Conservation (phyloP, 1,139 yeast genomes). For the Kodamaea sp. region DNA sequence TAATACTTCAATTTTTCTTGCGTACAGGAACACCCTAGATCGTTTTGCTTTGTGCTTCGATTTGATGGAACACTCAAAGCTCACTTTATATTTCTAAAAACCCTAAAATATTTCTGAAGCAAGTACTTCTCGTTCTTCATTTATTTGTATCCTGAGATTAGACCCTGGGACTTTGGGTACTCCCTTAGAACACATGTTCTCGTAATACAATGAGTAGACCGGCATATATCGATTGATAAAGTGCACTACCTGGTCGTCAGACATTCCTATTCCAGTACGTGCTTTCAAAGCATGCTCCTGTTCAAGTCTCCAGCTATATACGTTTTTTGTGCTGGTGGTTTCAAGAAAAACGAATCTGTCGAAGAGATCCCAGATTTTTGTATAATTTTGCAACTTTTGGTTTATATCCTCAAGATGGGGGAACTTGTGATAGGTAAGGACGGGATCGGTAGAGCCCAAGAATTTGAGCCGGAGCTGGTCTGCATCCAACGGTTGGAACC, state of each 20-base stretch:
- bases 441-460: constrained; percentile 19
- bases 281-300: constrained; percentile 74
- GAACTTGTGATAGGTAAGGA: constrained; percentile 25
- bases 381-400: constrained; percentile 48
- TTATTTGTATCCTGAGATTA: constrained; percentile 12
- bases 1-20: too few relatives aligned
- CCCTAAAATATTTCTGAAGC: background rate
- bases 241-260: constrained; percentile 59
- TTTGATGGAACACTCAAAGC: too few relatives aligned
- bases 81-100: too few relatives aligned
- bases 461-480: constrained; percentile 24
- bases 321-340: constrained; percentile 60
- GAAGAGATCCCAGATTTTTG: constrained; percentile 56
- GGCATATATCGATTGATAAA: constrained; percentile 91
- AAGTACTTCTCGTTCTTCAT: background rate
- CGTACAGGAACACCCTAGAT: too few relatives aligned
- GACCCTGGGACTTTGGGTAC: constrained; percentile 3
- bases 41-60: too few relatives aligned
- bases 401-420: constrained; percentile 49
- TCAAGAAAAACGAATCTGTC: constrained; percentile 64
- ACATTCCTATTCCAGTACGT: constrained; percentile 71
- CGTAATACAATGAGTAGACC: constrained; percentile 69
- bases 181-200: constrained; percentile 32
- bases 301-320: constrained; percentile 78
- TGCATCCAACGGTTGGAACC: constrained; percentile 52